Conservation (phyloP, 139 green algal genomes). For the Closterium sp. region DNA sequence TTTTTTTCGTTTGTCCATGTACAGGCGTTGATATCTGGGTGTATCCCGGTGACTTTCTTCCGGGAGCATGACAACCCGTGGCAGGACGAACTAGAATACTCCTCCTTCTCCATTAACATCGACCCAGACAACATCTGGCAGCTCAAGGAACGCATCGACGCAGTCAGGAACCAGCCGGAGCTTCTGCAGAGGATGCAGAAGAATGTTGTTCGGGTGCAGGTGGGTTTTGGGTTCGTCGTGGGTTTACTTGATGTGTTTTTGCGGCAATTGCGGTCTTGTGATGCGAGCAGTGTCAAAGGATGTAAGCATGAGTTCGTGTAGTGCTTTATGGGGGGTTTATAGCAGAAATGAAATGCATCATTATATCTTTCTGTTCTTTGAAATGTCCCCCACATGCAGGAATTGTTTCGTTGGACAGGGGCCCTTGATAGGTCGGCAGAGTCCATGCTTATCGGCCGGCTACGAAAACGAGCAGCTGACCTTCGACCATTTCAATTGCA, state of each 20-base stretch:
- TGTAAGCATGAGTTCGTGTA: neutral
- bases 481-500: neutral
- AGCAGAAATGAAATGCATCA: no score
- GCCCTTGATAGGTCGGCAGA: neutral
- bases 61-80: neutral
- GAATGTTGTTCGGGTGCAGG: conserved; percentile 6
- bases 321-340: no score
- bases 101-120: neutral
- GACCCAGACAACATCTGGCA: neutral
- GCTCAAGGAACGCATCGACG: conserved; percentile 4
- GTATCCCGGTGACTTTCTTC: no score
- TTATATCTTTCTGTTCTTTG: no score
- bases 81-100: conserved; percentile 8
- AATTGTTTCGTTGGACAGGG: neutral
- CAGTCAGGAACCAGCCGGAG: neutral
- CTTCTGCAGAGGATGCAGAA: conserved; percentile 6
- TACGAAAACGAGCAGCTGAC: neutral
- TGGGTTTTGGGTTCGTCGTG: no score
- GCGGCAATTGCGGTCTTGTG: neutral
- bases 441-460: neutral
- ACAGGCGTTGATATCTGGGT: no score
- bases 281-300: neutral
- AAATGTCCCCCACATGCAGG: neutral
- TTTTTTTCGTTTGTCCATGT: no score
- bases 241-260: no score